Conservation (phyloP, 1,139 yeast species). For the Saccharomycopsis hybrid region DNA sequence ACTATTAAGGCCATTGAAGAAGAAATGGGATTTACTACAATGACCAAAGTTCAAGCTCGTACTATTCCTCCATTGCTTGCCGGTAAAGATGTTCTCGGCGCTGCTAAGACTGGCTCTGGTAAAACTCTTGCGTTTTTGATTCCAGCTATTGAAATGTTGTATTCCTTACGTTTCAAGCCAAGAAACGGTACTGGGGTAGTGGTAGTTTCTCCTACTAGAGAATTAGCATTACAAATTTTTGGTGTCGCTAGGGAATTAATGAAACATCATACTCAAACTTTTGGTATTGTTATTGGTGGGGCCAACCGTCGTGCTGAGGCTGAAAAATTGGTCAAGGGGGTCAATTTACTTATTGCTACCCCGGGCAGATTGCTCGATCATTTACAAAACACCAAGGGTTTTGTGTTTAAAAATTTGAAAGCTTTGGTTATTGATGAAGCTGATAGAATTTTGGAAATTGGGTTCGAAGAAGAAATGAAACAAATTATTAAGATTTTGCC, state of each 20-base stretch:
- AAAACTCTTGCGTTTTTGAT: slow-evolving; percentile 91
- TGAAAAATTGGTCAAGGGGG: slow-evolving; percentile 89
- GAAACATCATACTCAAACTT: slow-evolving; percentile 88
- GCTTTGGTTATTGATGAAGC: slow-evolving; percentile 96
- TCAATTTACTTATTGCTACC: slow-evolving; percentile 87
- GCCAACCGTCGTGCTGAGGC: slow-evolving; percentile 97
- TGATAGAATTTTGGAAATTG: slow-evolving; percentile 92
- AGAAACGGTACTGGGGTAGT: slow-evolving; percentile 89
- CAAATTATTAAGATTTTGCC: slow-evolving; percentile 94
- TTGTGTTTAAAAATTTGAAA: slow-evolving; percentile 88
- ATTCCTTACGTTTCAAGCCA: slow-evolving; percentile 84
- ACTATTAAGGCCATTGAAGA: slow-evolving; percentile 73
- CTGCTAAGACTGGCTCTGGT: slow-evolving; percentile 98
- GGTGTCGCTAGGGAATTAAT: slow-evolving; percentile 94
- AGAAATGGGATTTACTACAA: slow-evolving; percentile 80
- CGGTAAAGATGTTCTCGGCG: slow-evolving; percentile 93
- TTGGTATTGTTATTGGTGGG: slow-evolving; percentile 97
- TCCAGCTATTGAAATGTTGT: slow-evolving; percentile 90
- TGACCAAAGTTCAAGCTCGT: slow-evolving; percentile 92
- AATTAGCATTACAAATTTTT: slow-evolving; percentile 90
- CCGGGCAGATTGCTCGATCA: slow-evolving; percentile 97
- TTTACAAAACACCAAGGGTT: slow-evolving; percentile 90
- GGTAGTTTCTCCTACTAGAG: slow-evolving; percentile 84
- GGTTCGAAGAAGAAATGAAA: slow-evolving; percentile 97
- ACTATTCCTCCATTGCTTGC: slow-evolving; percentile 96